Evolutionary conservation across 257 asterid genomes (phyloP).

Genomic region (Primulina eburnea): DNA sequence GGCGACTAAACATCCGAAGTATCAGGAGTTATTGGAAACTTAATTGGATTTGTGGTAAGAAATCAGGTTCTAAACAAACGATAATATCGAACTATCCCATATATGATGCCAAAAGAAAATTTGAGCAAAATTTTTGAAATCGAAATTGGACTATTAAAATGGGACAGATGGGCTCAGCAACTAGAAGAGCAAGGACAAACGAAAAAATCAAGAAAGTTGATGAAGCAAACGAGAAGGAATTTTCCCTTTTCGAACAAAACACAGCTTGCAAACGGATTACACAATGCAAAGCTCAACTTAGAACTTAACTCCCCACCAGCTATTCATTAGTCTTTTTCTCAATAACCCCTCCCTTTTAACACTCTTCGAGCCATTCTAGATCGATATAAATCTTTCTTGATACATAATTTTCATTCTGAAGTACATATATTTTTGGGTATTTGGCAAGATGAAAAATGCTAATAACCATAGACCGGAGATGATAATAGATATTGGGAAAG

Average conservation of each 20-base stretch:
- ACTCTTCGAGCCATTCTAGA: slow-evolving; percentile 25
- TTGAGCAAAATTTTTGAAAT: background rate
- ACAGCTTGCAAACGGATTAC: slow-evolving; percentile 39
- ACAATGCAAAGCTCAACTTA: slow-evolving; percentile 47
- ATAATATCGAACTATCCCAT: background rate
- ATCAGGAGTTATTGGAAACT: too few species aligned
- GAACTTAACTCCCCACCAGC: slow-evolving; percentile 45
- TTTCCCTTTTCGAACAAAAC: slow-evolving; percentile 29
- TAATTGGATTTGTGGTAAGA: too few species aligned
- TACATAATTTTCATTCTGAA: slow-evolving; percentile 10
- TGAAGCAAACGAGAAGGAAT: slow-evolving; percentile 48
- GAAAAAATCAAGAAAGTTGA: slow-evolving; percentile 8
- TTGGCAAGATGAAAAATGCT: slow-evolving; percentile 25
- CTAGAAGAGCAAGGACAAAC: slow-evolving; percentile 18
- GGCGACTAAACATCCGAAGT: too few species aligned
- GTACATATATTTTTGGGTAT: background rate
- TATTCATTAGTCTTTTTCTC: slow-evolving; percentile 25
- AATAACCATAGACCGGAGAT: slow-evolving; percentile 35
- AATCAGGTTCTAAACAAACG: background rate
- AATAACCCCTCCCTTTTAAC: slow-evolving; percentile 23
- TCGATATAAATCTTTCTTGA: slow-evolving; percentile 11
- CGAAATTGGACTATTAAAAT: background rate
- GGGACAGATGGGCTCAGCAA: background rate
- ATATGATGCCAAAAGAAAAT: too few species aligned
- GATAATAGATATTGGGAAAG: slow-evolving; percentile 57